Evolutionary conservation across 129 eudicot genomes (phyloP).

Genomic region (Scalesia atractyloides): DNA sequence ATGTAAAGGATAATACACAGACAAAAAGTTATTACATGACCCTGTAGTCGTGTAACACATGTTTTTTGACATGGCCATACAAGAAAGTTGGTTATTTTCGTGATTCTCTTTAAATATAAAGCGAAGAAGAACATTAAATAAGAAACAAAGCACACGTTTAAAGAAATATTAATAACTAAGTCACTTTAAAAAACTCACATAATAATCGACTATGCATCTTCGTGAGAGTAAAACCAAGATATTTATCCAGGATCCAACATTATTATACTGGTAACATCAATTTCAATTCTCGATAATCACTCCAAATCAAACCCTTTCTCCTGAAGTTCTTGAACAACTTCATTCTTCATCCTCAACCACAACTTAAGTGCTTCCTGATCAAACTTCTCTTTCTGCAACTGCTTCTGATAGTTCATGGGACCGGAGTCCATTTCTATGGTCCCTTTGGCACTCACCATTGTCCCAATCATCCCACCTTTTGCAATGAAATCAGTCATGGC

Average conservation of each 20-base stretch:
- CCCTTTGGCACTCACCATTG: constrained; percentile 83
- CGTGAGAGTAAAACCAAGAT: neutral
- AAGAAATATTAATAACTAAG: neutral
- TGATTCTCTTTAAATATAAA: too few relatives aligned
- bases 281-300: constrained; percentile 28
- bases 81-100: too few relatives aligned
- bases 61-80: too few relatives aligned
- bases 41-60: too few relatives aligned
- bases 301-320: constrained; percentile 81
- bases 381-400: constrained; percentile 89
- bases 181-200: neutral
- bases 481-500: constrained; percentile 91
- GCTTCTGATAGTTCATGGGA: constrained; percentile 72
- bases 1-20: too few relatives aligned
- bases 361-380: constrained; percentile 81
- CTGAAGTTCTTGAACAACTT: constrained; percentile 83
- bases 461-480: constrained; percentile 95
- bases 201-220: neutral
- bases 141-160: too few relatives aligned
- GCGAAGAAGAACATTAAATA: too few relatives aligned
- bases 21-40: too few relatives aligned
- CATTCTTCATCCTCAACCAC: constrained; percentile 97
- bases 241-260: neutral
- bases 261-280: constrained; percentile 20
- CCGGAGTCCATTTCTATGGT: constrained; percentile 64